Evolutionary conservation across 176 grass and related monocot genomes (phyloP).

Genomic region (Phyllostachys edulis): DNA sequence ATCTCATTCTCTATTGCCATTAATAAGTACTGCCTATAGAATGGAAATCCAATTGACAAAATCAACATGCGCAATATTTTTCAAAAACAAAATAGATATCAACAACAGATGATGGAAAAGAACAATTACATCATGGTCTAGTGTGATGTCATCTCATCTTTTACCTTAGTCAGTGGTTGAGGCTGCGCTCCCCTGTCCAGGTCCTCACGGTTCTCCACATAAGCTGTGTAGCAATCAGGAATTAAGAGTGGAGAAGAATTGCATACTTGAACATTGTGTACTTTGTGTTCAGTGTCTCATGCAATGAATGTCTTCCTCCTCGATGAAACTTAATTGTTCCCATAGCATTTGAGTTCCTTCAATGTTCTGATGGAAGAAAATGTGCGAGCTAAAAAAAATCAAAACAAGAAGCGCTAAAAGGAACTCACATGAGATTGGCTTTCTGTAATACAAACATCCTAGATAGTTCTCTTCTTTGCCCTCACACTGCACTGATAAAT

Average conservation of each 20-base stretch:
- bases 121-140: no score
- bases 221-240: no score
- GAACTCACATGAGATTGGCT: constrained; percentile 56
- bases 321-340: constrained; percentile 71
- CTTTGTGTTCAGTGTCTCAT: constrained; percentile 77
- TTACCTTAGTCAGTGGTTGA: no score
- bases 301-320: constrained; percentile 80
- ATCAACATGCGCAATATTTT: no score
- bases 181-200: no score
- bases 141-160: no score
- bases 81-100: no score
- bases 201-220: no score
- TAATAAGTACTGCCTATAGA: no score
- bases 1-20: background rate
- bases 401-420: constrained; percentile 12
- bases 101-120: no score
- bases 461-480: constrained; percentile 48
- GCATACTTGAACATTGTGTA: constrained; percentile 95
- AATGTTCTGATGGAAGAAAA: constrained; percentile 14
- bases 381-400: background rate
- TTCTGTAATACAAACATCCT: constrained; percentile 26
- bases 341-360: constrained; percentile 35
- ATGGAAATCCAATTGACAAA: no score
- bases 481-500: constrained; percentile 40
- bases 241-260: background rate